These are phyloP conservation scores for Dioszegia crocea DNA, from an alignment of 768 basidiomycete species.

Conservation along the genomic window DNA sequence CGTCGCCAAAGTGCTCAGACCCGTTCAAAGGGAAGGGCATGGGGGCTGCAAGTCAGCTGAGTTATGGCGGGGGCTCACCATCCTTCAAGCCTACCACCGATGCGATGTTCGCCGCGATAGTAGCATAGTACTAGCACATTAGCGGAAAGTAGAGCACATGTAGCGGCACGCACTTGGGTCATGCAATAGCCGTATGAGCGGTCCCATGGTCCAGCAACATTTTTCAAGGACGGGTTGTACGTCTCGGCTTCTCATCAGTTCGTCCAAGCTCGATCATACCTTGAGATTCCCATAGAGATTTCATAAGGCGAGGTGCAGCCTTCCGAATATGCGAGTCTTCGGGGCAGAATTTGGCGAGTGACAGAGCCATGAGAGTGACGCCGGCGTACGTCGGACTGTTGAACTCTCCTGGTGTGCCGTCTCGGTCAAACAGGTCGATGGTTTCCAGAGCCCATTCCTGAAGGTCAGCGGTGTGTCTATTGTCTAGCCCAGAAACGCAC, in stretches of 20 bases:
- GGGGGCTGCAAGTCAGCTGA: conserved; percentile 1
- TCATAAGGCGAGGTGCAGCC: conserved; percentile 14
- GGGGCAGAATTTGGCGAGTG: conserved; percentile 18
- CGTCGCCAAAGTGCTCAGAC: conserved; percentile 12
- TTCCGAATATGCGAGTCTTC: background rate
- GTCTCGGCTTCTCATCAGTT: background rate
- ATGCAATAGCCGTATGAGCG: conserved; percentile 21
- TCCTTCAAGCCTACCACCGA: conserved; percentile 5
- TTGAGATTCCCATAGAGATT: conserved; percentile 8
- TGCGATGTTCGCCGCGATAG: conserved; percentile 7
- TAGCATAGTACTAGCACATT: too few species aligned
- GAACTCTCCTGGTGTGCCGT: conserved; percentile 18
- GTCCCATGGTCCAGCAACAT: conserved; percentile 23
- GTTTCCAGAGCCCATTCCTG: conserved; percentile 14
- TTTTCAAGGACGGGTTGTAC: conserved; percentile 22
- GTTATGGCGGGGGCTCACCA: background rate
- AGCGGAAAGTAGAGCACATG: too few species aligned
- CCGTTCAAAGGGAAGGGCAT: conserved; percentile 16
- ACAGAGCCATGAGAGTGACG: conserved; percentile 18
- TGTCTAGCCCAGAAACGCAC: conserved; percentile 2
- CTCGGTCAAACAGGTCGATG: conserved; percentile 8
- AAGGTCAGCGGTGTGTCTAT: background rate
- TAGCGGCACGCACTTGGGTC: too few species aligned
- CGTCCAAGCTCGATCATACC: conserved; percentile 1
- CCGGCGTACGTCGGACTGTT: conserved; percentile 21